Percentiles rank a stretch among this genome's conserved stretches.
phyloP scores from a whole-genome alignment of 495 filamentous ascomycete genomes.

The Hapsidospora chrysogenum region DNA sequence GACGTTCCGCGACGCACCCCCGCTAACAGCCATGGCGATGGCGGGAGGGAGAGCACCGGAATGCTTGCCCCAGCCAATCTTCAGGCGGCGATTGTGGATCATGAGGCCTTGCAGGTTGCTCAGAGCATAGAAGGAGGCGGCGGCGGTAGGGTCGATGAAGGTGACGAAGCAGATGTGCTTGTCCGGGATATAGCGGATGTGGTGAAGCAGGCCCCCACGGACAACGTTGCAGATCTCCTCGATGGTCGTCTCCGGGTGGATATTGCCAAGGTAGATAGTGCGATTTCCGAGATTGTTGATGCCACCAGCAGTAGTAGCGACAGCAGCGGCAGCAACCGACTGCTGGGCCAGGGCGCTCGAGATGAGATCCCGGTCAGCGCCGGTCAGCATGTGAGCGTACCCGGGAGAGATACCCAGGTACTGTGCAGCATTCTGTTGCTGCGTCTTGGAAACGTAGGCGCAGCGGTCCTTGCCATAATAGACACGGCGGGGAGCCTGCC shows the following conservation, averaged over 20 bases:
- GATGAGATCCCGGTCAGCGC: conserved; percentile 87
- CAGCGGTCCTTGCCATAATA: conserved; percentile 98
- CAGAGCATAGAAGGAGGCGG: conserved; percentile 92
- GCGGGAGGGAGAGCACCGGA: conserved; percentile 92
- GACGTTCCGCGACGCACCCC: conserved; percentile 89
- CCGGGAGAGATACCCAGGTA: conserved; percentile 97
- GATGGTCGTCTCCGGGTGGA: conserved; percentile 95
- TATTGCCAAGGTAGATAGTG: conserved; percentile 96
- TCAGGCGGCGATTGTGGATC: conserved; percentile 95
- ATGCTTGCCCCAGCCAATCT: conserved; percentile 99
- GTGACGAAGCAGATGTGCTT: conserved; percentile 99
- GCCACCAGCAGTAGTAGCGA: conserved; percentile 88
- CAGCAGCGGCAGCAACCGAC: conserved; percentile 89
- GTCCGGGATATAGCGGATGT: conserved; percentile 97
- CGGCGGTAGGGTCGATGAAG: conserved; percentile 96
- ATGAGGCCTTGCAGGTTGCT: conserved; percentile 95
- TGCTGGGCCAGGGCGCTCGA: conserved; percentile 93
- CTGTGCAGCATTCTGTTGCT: conserved; percentile 97
- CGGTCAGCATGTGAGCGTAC: conserved; percentile 89
- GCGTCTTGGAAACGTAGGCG: conserved; percentile 97
- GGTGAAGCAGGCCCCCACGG: conserved; percentile 80
- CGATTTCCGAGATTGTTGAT: conserved; percentile 95
- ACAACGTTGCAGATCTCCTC: conserved; percentile 98
- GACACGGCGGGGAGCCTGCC: conserved; percentile 86
- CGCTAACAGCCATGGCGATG: conserved; percentile 89